Percentiles rank a stretch among this genome's conserved stretches.
Conservation (phyloP, 441 rosid genomes). For the Brassica balearica region DNA sequence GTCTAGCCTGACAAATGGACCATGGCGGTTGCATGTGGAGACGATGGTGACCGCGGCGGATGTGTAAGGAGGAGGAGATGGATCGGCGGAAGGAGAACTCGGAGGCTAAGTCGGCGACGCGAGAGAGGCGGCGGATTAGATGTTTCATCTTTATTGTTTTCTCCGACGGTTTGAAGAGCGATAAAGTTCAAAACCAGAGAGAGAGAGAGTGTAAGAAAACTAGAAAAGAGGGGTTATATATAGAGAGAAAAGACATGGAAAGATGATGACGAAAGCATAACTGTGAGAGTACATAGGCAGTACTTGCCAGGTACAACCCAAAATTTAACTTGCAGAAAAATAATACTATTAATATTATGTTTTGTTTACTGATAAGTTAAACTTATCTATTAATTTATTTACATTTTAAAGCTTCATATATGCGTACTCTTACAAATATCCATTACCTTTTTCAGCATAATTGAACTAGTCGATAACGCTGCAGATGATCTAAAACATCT, state of each 20-base stretch:
- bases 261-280: slow-evolving; percentile 36
- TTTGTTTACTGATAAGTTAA: not conserved
- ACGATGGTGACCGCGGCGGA: slow-evolving; percentile 18
- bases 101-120: slow-evolving; percentile 78
- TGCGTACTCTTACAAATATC: too few species aligned
- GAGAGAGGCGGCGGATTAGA: slow-evolving; percentile 81
- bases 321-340: slow-evolving; percentile 1
- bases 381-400: too few species aligned
- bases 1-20: slow-evolving; percentile 33
- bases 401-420: too few species aligned
- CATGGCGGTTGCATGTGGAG: slow-evolving; percentile 34
- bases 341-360: not conserved
- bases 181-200: not conserved
- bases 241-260: slow-evolving; percentile 31
- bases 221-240: slow-evolving; percentile 8
- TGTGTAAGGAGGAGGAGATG: slow-evolving; percentile 1
- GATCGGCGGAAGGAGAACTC: slow-evolving; percentile 52
- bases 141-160: slow-evolving; percentile 60
- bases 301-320: slow-evolving; percentile 43
- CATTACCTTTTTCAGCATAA: not conserved
- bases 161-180: slow-evolving; percentile 16
- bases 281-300: slow-evolving; percentile 31
- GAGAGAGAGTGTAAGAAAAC: slow-evolving; percentile 2
- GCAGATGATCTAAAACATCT: not conserved
- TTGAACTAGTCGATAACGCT: not conserved